These are phyloP conservation scores for Ceratobasidium sp. DNA, from an alignment of 1,284 basidiomycete species.

Conservation along the genomic window DNA sequence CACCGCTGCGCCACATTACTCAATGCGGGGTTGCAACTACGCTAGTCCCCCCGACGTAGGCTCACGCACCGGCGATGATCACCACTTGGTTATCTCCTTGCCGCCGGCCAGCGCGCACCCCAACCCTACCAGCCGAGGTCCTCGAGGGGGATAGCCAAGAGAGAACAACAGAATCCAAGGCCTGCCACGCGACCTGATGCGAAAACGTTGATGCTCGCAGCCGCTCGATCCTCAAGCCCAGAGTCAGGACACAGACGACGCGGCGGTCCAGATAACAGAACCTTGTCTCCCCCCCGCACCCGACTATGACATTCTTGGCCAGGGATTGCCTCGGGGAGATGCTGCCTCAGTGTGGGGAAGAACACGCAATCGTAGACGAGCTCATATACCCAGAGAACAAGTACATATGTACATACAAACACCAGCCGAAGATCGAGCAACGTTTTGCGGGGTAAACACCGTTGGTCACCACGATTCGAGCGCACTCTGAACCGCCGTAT, in stretches of 20 bases:
- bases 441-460: constrained; percentile 4
- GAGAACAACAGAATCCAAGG: background rate
- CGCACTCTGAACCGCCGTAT: constrained; percentile 45
- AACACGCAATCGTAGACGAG: background rate
- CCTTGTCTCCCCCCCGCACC: constrained; percentile 7
- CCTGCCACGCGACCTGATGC: background rate
- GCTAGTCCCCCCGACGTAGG: constrained; percentile 7
- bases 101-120: background rate
- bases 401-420: constrained; percentile 18
- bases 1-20: constrained; percentile 4
- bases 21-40: background rate
- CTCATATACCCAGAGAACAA: constrained; percentile 8
- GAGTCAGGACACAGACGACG: background rate
- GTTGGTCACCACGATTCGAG: constrained; percentile 43
- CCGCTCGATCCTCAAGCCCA: constrained; percentile 24
- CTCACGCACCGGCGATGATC: constrained; percentile 12
- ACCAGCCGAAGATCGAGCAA: constrained; percentile 22
- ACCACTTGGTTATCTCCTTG: constrained; percentile 8
- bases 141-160: background rate
- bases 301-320: constrained; percentile 10
- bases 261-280: background rate
- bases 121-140: background rate
- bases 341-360: constrained; percentile 26
- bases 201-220: constrained; percentile 19
- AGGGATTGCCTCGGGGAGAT: constrained; percentile 13